These are phyloP conservation scores for Zizania latifolia DNA, from an alignment of 176 grass and related monocot genomes.

Conservation along the genomic window DNA sequence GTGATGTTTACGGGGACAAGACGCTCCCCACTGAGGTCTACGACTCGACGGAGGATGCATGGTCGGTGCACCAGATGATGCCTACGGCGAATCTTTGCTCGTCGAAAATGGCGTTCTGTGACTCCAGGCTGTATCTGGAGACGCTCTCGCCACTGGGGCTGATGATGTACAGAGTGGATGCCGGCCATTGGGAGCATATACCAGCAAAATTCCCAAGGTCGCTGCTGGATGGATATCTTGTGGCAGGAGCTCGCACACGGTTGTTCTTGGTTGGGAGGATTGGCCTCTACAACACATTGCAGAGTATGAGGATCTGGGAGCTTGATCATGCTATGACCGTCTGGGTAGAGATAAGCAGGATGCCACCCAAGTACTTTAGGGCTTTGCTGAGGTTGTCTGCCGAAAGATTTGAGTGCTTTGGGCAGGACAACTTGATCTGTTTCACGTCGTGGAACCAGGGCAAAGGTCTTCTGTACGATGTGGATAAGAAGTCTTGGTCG, in stretches of 20 bases:
- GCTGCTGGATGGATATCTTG: conserved; percentile 86
- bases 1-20: conserved; percentile 78
- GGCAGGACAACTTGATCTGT: conserved; percentile 93
- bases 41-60: conserved; percentile 51
- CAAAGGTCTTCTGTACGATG: conserved; percentile 83
- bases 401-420: conserved; percentile 97
- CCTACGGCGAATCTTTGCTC: conserved; percentile 82
- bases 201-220: conserved; percentile 91
- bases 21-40: conserved; percentile 89
- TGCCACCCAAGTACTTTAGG: conserved; percentile 89
- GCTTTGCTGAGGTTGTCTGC: conserved; percentile 80
- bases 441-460: conserved; percentile 99
- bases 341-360: conserved; percentile 91
- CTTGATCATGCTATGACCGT: conserved; percentile 76
- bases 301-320: conserved; percentile 98
- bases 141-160: conserved; percentile 92
- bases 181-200: conserved; percentile 75
- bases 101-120: conserved; percentile 91
- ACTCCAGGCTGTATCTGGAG: conserved; percentile 85
- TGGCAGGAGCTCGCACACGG: conserved; percentile 66
- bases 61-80: conserved; percentile 86
- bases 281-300: conserved; percentile 85
- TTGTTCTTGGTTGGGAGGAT: conserved; percentile 85
- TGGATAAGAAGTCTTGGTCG: conserved; percentile 87
- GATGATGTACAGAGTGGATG: conserved; percentile 84